phyloP scores from a whole-genome alignment of 257 asterid species.

The Mitragyna speciosa region DNA sequence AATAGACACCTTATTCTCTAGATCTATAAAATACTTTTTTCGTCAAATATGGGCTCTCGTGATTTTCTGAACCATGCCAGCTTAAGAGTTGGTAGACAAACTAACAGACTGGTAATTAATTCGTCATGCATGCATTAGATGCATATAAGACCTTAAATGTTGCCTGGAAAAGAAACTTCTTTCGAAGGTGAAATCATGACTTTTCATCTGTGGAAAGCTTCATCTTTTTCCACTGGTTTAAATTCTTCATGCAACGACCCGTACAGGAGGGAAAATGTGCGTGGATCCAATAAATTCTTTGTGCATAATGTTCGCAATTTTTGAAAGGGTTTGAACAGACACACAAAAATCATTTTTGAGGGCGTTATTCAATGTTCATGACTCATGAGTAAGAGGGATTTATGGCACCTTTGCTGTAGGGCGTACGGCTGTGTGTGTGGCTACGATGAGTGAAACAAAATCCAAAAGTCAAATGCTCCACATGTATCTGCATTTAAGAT shows the following conservation, averaged over 20 bases:
- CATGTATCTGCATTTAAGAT: slow-evolving; percentile 23
- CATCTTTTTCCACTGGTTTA: neutral
- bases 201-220: neutral
- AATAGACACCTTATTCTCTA: neutral
- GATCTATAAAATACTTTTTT: neutral
- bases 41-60: slow-evolving; percentile 18
- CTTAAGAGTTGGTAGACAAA: slow-evolving; percentile 2
- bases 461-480: slow-evolving; percentile 25
- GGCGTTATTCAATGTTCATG: slow-evolving; percentile 11
- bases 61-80: slow-evolving; percentile 5
- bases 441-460: neutral
- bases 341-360: slow-evolving; percentile 1
- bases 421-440: neutral
- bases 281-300: slow-evolving; percentile 18
- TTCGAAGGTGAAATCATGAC: neutral
- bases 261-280: slow-evolving; percentile 6
- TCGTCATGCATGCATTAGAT: neutral
- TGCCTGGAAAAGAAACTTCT: slow-evolving; percentile 6
- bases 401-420: neutral
- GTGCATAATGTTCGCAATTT: neutral
- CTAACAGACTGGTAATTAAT: neutral
- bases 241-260: slow-evolving; percentile 4
- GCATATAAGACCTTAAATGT: slow-evolving; percentile 19
- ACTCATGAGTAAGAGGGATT: slow-evolving; percentile 1
- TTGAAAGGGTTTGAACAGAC: neutral